Base-by-base conservation (phyloP, 345 rosid genomes). In the Rubroshorea leprosula region DNA sequence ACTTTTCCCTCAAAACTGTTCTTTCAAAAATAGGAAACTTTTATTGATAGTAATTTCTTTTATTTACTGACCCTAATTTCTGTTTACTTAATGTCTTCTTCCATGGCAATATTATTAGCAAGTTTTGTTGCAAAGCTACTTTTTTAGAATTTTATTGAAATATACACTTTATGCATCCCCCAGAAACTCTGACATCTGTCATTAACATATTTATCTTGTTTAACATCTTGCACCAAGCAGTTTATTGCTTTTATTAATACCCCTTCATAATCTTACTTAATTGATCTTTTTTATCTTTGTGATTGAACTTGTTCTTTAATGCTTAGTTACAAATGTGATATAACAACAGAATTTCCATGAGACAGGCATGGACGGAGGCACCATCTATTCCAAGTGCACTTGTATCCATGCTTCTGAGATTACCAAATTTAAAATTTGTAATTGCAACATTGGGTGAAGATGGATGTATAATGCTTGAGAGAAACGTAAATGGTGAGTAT, bases 381-480 rank as follows among this genome's bases (percentile, higher is more conserved):
- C 67, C 87, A 13, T 76, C 96, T 18, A 31, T 73, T 70, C 76
- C 96, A 26, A 75, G 72, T 64, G 86, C 96, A 29, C 98, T 91
- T 56, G 67, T 84, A 67, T 84, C 87, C 68, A 79, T 91, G 87
- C 79, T 86, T 69, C 64, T 81, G 67, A 78, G 67, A 72, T 70
- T 91, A 71, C 96, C 92, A 4, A 81, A 80, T 43, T 22, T 91
- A 44, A 81, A 83, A 72, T 86, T 88, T 64, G 95, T 83, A 57
- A 79, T 88, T 54, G 86, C 81, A 57, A 91, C 98, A 58, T 75
- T 86, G 74, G 96, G 98, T 54, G 95, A 76, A 68, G 80, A 80
- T 39, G 98, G 98, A 69, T 86, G 95, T 70, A 63, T 91, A 77
- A 88, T 88, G 98, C 68, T 91, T 35, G 76, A 88, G 72, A 78